Conservation (phyloP, 805 yeast species). For the Wickerhamiella cacticola region DNA sequence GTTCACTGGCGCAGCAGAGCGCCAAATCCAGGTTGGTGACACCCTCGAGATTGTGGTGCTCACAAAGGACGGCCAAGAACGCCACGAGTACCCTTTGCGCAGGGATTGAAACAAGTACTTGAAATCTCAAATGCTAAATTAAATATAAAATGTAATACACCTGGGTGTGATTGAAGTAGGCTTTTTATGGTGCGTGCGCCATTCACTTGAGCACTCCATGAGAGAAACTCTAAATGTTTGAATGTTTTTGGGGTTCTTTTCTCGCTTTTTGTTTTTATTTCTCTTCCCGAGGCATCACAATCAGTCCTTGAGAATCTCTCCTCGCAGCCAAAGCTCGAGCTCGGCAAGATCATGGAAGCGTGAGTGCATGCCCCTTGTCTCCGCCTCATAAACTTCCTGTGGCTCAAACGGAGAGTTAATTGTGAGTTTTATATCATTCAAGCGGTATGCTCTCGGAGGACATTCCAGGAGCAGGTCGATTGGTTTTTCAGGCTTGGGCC, state of each 20-base stretch:
- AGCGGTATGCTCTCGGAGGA: not conserved
- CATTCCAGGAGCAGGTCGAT: constrained; percentile 4
- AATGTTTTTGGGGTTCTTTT: not conserved
- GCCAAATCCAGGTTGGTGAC: constrained; percentile 98
- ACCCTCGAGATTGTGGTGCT: constrained; percentile 82
- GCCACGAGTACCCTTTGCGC: constrained; percentile 66
- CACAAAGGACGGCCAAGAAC: constrained; percentile 83
- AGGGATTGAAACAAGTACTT: not conserved
- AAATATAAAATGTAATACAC: too few relatives aligned
- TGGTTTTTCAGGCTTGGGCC: not conserved
- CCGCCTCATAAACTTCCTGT: constrained; percentile 8
- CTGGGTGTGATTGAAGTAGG: too few relatives aligned
- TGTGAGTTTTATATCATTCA: constrained; percentile 13
- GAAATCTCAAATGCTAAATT: not conserved
- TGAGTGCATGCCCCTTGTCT: constrained; percentile 16
- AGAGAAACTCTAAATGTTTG: not conserved
- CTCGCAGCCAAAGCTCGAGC: constrained; percentile 28
- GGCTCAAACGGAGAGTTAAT: constrained; percentile 22
- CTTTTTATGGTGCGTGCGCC: too few relatives aligned
- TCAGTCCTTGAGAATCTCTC: not conserved
- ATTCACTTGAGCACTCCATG: not conserved
- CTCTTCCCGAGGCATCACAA: not conserved
- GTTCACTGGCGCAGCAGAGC: constrained; percentile 90
- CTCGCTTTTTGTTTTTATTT: not conserved
- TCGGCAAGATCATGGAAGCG: constrained; percentile 27